These are phyloP conservation scores for Vaccinium myrtillus DNA, from an alignment of 148 eudicot genomes.

Conservation along the genomic window DNA sequence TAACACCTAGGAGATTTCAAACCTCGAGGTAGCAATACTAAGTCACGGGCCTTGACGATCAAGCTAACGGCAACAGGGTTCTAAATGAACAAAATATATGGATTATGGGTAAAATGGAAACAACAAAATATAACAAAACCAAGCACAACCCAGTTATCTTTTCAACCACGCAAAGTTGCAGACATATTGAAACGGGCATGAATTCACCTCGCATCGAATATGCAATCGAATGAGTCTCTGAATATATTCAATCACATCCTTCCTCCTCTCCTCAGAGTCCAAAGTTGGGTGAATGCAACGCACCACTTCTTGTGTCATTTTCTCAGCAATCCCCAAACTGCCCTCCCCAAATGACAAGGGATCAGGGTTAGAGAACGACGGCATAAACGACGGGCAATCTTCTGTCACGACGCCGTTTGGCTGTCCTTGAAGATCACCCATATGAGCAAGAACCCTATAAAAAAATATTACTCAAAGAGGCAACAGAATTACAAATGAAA, in stretches of 20 bases:
- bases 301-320: slow-evolving; percentile 33
- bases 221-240: slow-evolving; percentile 33
- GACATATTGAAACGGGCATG: background rate
- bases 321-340: slow-evolving; percentile 30
- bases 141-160: background rate
- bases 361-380: slow-evolving; percentile 22
- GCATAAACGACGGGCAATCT: background rate
- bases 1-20: background rate
- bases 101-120: background rate
- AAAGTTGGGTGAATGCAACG: slow-evolving; percentile 41
- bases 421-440: slow-evolving; percentile 18
- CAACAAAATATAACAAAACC: background rate
- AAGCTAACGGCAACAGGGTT: background rate
- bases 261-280: slow-evolving; percentile 45
- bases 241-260: slow-evolving; percentile 39
- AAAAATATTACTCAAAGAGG: background rate
- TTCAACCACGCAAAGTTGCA: background rate
- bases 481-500: background rate
- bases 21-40: background rate
- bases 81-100: background rate
- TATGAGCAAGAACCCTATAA: background rate
- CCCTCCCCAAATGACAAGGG: slow-evolving; percentile 27
- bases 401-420: slow-evolving; percentile 13
- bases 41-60: background rate
- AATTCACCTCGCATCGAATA: slow-evolving; percentile 40